Conservation (phyloP, 345 rosid species). For the Schrenkiella parvula region DNA sequence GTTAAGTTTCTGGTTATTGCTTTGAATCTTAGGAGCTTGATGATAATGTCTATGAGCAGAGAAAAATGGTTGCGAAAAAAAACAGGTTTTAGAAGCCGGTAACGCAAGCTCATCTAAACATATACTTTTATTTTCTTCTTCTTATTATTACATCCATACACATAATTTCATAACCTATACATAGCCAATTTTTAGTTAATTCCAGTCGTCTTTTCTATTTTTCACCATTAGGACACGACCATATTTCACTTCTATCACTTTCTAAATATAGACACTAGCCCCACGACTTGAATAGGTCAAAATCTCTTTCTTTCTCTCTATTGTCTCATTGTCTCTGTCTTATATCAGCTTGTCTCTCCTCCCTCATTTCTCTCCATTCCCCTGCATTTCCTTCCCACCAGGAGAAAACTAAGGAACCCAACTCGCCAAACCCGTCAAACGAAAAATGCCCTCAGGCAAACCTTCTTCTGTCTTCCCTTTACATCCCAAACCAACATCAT, state of each 20-base stretch:
- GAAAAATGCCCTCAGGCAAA: constrained; percentile 57
- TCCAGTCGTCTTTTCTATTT: constrained; percentile 31
- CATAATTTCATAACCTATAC: constrained; percentile 15
- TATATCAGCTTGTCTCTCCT: constrained; percentile 37
- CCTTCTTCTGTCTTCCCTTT: constrained; percentile 52
- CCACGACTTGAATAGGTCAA: constrained; percentile 42
- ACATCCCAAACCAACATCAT: constrained; percentile 30
- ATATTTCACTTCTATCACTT: constrained; percentile 21
- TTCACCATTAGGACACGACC: constrained; percentile 30
- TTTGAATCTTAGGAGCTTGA: not conserved
- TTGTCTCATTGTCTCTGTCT: constrained; percentile 27
- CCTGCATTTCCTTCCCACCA: constrained; percentile 37
- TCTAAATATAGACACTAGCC: constrained; percentile 31
- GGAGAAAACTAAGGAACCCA: constrained; percentile 40
- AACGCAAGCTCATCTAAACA: constrained; percentile 25
- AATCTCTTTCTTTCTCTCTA: constrained; percentile 15
- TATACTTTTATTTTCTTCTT: not conserved
- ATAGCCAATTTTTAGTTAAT: constrained; percentile 29
- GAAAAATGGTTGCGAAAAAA: not conserved
- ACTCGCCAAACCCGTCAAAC: constrained; percentile 29
- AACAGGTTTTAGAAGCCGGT: not conserved
- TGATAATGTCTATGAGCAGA: not conserved
- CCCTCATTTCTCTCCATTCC: constrained; percentile 49
- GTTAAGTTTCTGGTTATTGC: constrained; percentile 8
- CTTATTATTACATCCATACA: constrained; percentile 18